Evolutionary conservation across 2,329 filamentous ascomycete genomes (phyloP), one percentile per base, ranked within the genome.

Genomic region (Monilinia fructicola): DNA sequence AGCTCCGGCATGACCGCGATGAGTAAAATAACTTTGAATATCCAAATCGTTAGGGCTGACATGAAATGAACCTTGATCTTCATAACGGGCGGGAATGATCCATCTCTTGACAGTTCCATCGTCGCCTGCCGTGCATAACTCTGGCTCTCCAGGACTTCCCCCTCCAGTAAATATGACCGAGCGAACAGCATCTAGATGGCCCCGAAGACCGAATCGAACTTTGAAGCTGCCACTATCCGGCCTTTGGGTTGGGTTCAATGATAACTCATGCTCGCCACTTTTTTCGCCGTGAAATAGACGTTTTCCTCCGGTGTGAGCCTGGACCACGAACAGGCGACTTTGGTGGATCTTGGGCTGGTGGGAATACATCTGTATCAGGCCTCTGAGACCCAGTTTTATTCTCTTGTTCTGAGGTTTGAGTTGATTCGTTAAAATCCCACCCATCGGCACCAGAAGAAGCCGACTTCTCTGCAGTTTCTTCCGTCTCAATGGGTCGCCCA

Each of bases 151-250:
- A 4, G 93, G 93, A 74, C 93, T 97, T 69, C 95, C 95, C 53
- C 95, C 95, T 31, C 95, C 95, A 0, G 93, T 98, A 79, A 99
- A 99, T 70, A 97, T 96, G 67, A 98, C 92, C 0, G 92, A 92
- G 52, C 95, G 89, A 6, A 99, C 92, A 3, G 96, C 93, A 76
- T 98, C 93, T 2, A 99, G 84, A 77, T 99, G 95, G 1, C 95
- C 95, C 62, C 94, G 86, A 5, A 99, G 83, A 5, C 93, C 94
- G 76, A 97, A 98, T 61, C 93, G 87, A 67, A 98, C 89, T 78
- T 96, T 97, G 81, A 99, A 98, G 71, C 85, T 92, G 21, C 87
- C 85, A 35, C 82, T 85, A 68, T 97, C 93, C 0, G 83, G 78
- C 74, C 88, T 91, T 65, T 87, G 82, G 2, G 79, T 78, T n/a